Evolutionary conservation across 129 eudicot species (phyloP), one percentile per base, ranked within the genome.

Genomic region (Lactuca saligna): DNA sequence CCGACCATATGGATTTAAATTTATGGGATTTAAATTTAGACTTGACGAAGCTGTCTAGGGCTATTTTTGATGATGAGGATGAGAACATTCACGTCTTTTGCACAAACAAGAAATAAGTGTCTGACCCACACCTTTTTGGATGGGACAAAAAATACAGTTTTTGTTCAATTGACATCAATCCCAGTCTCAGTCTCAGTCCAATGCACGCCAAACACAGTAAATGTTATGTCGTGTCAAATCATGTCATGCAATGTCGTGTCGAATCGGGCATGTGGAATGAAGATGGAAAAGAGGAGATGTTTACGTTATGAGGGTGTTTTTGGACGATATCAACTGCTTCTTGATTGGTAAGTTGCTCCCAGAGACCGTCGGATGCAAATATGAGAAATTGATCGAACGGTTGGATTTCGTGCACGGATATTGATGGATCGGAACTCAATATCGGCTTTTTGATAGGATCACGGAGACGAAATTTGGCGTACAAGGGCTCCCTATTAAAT

Each of bases 321-420:
- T 82, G 97, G 38, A 91, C 96, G 8, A 91, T 67, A 79, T 88
- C 86, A 70, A 91, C 95, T 10, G 97, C 97, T 54, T 91, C 96
- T 77, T 91, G 94, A 76, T 91, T 91, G 82, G 70, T 80, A 38
- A 91, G 95, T 64, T 91, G 97, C 82, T 91, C 97, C 97, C 97
- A 91, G 4, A 91, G 84, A 61, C 98, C 98, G 34, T 91, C 98
- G 6, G 96, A 91, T 37, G 96, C 98, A 80, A 88, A 86, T 70
- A 91, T 91, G 49, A 91, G 73, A 75, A 91, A 88, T 16, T 86
- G 91, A 80, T 91, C 98, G 7, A 79, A 84, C 4, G 87, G 87
- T 64, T 80, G 94, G 65, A 91, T 83, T 68, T 86, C 91, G 57
- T 88, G 95, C 82, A 79, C 86, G 11, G 84, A 84, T 42, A 88